These are phyloP conservation scores for Hygrocybe punicea DNA, from an alignment of 768 basidiomycete species.

Conservation along the genomic window DNA sequence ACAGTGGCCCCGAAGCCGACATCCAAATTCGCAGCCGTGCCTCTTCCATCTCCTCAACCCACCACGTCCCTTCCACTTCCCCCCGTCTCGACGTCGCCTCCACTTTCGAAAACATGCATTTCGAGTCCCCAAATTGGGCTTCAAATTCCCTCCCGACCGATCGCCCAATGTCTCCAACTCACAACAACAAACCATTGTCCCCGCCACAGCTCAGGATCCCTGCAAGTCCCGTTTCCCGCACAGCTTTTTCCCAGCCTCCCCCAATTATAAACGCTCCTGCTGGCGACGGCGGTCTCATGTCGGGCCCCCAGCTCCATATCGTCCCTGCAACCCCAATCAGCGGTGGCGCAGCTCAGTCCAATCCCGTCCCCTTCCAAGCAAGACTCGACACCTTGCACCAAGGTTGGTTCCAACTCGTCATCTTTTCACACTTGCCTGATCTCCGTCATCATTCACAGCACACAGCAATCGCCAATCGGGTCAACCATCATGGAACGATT, in stretches of 20 bases:
- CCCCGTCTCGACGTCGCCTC: constrained; percentile 57
- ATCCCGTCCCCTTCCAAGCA: constrained; percentile 51
- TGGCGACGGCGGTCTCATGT: constrained; percentile 47
- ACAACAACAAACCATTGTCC: constrained; percentile 63
- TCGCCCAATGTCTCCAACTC: constrained; percentile 28
- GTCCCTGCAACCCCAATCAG: constrained; percentile 81
- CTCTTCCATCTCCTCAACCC: constrained; percentile 65
- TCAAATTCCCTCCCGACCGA: constrained; percentile 46
- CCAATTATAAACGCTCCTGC: constrained; percentile 63
- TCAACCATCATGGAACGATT: constrained; percentile 5
- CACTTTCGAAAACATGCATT: constrained; percentile 59
- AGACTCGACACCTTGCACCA: constrained; percentile 50
- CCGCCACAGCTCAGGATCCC: constrained; percentile 60
- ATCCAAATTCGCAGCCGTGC: constrained; percentile 48
- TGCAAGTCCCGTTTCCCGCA: constrained; percentile 34
- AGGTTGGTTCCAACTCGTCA: constrained; percentile 40
- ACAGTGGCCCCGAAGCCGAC: constrained; percentile 43
- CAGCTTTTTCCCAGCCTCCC: constrained; percentile 35
- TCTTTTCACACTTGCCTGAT: not conserved
- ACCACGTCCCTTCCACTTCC: constrained; percentile 52
- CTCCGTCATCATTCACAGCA: not conserved
- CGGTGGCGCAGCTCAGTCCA: constrained; percentile 50
- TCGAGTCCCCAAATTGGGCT: constrained; percentile 62
- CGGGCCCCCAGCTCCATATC: constrained; percentile 68
- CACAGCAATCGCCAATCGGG: constrained; percentile 1